These are phyloP conservation scores for Talaromyces borbonicus DNA, from an alignment of 495 filamentous ascomycete genomes.

Conservation along the genomic window DNA sequence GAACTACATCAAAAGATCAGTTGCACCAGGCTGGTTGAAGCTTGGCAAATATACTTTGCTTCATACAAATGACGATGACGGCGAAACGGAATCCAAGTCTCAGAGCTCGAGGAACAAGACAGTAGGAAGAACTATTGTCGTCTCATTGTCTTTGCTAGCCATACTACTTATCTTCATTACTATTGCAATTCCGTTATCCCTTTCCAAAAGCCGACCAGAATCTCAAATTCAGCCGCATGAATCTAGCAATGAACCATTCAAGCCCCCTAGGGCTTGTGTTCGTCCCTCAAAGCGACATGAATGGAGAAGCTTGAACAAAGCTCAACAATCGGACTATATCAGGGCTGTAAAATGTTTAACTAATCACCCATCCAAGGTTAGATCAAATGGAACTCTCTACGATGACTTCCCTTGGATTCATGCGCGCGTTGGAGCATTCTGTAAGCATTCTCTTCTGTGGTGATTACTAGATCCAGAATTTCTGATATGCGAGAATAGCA, in stretches of 20 bases:
- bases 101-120: neutral
- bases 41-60: neutral
- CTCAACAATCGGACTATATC: slow-evolving; percentile 17
- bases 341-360: slow-evolving; percentile 17
- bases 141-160: neutral
- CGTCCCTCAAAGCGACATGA: slow-evolving; percentile 9
- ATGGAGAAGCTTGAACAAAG: slow-evolving; percentile 22
- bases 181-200: neutral
- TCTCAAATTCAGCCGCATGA: neutral
- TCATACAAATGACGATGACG: neutral
- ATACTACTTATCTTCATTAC: neutral
- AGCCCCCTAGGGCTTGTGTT: neutral
- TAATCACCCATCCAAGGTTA: slow-evolving; percentile 13
- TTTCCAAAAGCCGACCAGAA: neutral
- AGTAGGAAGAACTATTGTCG: neutral
- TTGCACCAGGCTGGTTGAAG: neutral
- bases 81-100: neutral
- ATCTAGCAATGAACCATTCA: neutral
- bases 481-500: slow-evolving; percentile 5
- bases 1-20: neutral
- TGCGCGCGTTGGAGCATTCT: slow-evolving; percentile 6
- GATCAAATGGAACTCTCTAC: slow-evolving; percentile 9
- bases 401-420: slow-evolving; percentile 17
- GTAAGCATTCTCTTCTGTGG: slow-evolving; percentile 3
- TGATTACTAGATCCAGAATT: neutral